These are phyloP conservation scores for Pythium phragmitis DNA, from an alignment of 352 stramenopile genomes.

Conservation along the genomic window DNA sequence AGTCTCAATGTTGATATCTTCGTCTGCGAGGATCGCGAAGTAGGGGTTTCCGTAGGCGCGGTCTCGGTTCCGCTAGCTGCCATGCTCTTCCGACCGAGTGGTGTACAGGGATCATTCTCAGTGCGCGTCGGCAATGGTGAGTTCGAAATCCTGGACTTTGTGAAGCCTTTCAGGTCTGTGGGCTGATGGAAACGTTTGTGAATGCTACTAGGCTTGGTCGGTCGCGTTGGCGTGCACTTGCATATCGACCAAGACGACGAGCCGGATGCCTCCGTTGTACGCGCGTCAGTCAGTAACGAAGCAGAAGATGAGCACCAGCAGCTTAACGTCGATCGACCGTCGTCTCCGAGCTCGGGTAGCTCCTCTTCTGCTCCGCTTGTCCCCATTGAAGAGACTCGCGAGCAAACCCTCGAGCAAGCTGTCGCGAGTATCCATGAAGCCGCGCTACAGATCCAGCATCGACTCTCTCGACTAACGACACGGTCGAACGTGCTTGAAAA, in stretches of 20 bases:
- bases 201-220: conserved; percentile 3
- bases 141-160: neutral
- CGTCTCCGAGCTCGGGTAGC: neutral
- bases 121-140: conserved; percentile 32
- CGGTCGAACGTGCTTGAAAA: neutral
- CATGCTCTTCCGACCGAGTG: conserved; percentile 41
- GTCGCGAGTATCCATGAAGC: conserved; percentile 22
- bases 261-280: neutral
- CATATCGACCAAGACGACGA: conserved; percentile 21
- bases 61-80: conserved; percentile 33
- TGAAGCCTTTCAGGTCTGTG: neutral
- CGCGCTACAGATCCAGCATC: conserved; percentile 17
- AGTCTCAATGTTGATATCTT: conserved; percentile 15
- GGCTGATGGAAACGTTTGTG: neutral
- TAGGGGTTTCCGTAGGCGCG: conserved; percentile 3
- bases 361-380: neutral
- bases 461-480: conserved; percentile 10
- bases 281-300: neutral
- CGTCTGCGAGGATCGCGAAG: conserved; percentile 1
- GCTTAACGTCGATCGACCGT: neutral
- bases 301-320: neutral
- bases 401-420: conserved; percentile 14
- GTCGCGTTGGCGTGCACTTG: conserved; percentile 22
- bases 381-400: neutral
- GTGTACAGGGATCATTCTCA: conserved; percentile 43